Base-by-base conservation (phyloP, 1,284 basidiomycete species). In the Omphalotus olearius region DNA sequence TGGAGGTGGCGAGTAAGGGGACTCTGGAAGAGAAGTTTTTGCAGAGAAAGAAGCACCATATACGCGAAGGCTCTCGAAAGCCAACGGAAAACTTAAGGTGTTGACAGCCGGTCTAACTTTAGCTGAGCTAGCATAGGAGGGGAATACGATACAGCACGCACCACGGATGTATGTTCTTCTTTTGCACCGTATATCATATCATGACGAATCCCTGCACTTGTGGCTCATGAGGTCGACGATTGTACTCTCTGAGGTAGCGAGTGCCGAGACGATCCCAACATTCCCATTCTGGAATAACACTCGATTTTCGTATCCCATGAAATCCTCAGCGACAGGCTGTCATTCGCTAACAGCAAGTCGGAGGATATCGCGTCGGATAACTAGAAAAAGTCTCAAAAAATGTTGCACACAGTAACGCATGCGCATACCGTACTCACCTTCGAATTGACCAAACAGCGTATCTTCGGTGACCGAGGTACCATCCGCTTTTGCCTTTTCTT, bases 351-450 rank as follows among this genome's bases (percentile, higher is more conserved):
- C 36, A 64, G 49, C 10, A 64, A 56, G 11, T 62, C 63, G 10
- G 59, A 53, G 2, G 61, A 45, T 2, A 60, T n/a, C 23, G 52
- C 53, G 35, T 54, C 50, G 39, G 62, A 64, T 7, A 63, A 54
- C 59, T 61, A 28, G 0, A 64, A 59, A 6, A 62, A 23, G 5
- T 3, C 5, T 23, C 23, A 23, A 3, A 5, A 23, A 23, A 5
- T 23, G 23, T 23, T 23, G 23, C 23, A 23, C 68, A 73, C 67
- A 13, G 60, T 62, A 2, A 73, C 61, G 2, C 67, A 68, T 6
- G 60, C 53, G 46, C 69, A 23, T n/a, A n/a, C 3, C 23, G 2
- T 23, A 23, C 23, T 23, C 23, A 51, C 55, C 45, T 56, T 56
- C 1, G 55, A 56, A 41, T 56, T 56, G 9, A 17, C 30, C 17